Conservation (phyloP, 352 stramenopile species). For the Pythium scleroteichum region DNA sequence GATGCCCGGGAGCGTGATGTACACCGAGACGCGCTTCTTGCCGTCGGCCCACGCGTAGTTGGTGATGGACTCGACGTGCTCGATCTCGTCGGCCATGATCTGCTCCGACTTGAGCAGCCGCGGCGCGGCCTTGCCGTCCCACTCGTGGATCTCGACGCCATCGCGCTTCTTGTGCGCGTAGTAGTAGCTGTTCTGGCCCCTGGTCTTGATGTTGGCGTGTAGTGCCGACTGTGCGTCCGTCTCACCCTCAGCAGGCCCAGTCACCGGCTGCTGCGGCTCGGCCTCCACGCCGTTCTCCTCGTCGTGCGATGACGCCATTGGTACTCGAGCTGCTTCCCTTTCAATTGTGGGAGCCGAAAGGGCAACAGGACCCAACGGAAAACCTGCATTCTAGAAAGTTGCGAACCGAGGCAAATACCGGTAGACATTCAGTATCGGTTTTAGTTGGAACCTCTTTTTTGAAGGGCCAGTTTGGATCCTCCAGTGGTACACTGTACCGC, state of each 20-base stretch:
- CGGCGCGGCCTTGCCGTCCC: slow-evolving; percentile 76
- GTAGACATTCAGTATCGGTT: neutral
- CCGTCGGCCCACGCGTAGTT: slow-evolving; percentile 84
- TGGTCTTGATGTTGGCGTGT: slow-evolving; percentile 81
- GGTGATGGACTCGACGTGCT: slow-evolving; percentile 57
- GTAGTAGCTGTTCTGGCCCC: slow-evolving; percentile 87
- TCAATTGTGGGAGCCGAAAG: slow-evolving; percentile 6
- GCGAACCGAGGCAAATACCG: neutral
- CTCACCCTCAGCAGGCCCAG: neutral
- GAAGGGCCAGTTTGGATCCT: slow-evolving; percentile 3
- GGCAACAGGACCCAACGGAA: neutral
- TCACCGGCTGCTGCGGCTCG: slow-evolving; percentile 12
- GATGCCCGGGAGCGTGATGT: slow-evolving; percentile 71
- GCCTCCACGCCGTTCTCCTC: slow-evolving; percentile 15
- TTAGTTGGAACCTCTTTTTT: too few relatives aligned
- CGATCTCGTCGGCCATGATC: slow-evolving; percentile 30
- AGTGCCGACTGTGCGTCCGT: slow-evolving; percentile 47
- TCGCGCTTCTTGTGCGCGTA: slow-evolving; percentile 87
- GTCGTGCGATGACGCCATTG: slow-evolving; percentile 18
- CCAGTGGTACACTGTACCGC: slow-evolving; percentile 28
- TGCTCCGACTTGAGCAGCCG: slow-evolving; percentile 69
- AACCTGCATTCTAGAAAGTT: slow-evolving; percentile 24
- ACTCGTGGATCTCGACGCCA: slow-evolving; percentile 77
- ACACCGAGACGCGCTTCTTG: slow-evolving; percentile 80
- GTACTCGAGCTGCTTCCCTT: neutral